A percentile compares a stretch with the other conserved stretches of the same genome.
These are phyloP conservation scores for Yamadazyma kitorensis DNA, from an alignment of 805 yeast species.

Conservation along the genomic window DNA sequence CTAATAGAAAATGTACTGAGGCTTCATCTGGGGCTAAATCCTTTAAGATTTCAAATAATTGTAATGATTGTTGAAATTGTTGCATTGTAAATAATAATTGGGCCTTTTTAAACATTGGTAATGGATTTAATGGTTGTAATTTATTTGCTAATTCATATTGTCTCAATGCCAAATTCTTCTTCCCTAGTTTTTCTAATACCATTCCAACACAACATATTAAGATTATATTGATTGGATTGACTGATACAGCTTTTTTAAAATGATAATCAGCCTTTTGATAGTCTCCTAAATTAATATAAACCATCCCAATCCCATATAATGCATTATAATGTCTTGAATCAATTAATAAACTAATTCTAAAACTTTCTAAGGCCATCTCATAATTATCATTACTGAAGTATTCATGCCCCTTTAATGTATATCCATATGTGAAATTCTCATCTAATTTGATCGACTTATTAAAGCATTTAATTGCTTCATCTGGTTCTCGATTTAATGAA, in stretches of 20 bases:
- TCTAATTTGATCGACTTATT: constrained; percentile 70
- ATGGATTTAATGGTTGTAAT: constrained; percentile 79
- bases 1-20: constrained; percentile 84
- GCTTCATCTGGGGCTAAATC: constrained; percentile 92
- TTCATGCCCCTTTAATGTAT: constrained; percentile 93
- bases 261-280: constrained; percentile 80
- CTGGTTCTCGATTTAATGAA: constrained; percentile 79
- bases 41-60: constrained; percentile 68
- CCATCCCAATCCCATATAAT: constrained; percentile 94
- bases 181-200: constrained; percentile 76
- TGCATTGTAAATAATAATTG: constrained; percentile 73
- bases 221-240: constrained; percentile 88
- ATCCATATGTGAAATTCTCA: constrained; percentile 77
- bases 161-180: constrained; percentile 66
- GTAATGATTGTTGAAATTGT: constrained; percentile 67
- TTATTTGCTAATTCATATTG: constrained; percentile 83
- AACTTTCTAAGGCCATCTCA: constrained; percentile 82
- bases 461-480: constrained; percentile 86
- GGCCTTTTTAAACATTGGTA: constrained; percentile 87
- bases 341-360: constrained; percentile 70
- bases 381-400: constrained; percentile 82
- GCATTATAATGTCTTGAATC: constrained; percentile 91
- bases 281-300: constrained; percentile 81
- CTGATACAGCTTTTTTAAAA: constrained; percentile 80
- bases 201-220: constrained; percentile 91